Conservation (phyloP, 1,284 basidiomycete genomes). For the Puccinia hordei region DNA sequence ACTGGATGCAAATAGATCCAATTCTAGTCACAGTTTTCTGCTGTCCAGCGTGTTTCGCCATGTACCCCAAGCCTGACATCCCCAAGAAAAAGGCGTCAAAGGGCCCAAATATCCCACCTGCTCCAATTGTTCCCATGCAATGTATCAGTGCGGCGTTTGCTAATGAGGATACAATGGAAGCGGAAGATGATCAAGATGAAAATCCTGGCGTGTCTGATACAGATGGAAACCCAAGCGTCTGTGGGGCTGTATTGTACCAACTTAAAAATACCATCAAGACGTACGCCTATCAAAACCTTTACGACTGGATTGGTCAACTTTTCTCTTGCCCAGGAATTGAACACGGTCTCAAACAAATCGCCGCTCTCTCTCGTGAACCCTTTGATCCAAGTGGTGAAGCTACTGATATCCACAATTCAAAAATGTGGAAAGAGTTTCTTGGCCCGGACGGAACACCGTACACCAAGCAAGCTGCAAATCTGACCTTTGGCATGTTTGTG, state of each 20-base stretch:
- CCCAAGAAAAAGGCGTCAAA: neutral
- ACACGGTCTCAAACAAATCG: neutral
- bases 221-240: slow-evolving; percentile 1
- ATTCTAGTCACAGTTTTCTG: slow-evolving; percentile 5
- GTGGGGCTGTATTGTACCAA: neutral
- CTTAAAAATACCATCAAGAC: slow-evolving; percentile 14
- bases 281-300: slow-evolving; percentile 33
- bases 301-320: slow-evolving; percentile 31
- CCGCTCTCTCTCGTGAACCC: neutral
- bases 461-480: neutral
- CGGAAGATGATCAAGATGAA: no score
- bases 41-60: slow-evolving; percentile 31
- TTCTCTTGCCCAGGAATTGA: slow-evolving; percentile 35
- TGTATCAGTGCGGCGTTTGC: slow-evolving; percentile 14
- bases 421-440: slow-evolving; percentile 28
- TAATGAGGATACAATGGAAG: neutral
- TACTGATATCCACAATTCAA: slow-evolving; percentile 34
- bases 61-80: slow-evolving; percentile 34
- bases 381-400: neutral
- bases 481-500: slow-evolving; percentile 46
- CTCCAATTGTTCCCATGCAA: neutral
- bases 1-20: slow-evolving; percentile 40
- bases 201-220: neutral
- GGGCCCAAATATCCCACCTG: neutral
- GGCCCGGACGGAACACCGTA: slow-evolving; percentile 32